Base-by-base conservation (phyloP, 2,329 filamentous ascomycete species). In the Bipolaris oryzae region DNA sequence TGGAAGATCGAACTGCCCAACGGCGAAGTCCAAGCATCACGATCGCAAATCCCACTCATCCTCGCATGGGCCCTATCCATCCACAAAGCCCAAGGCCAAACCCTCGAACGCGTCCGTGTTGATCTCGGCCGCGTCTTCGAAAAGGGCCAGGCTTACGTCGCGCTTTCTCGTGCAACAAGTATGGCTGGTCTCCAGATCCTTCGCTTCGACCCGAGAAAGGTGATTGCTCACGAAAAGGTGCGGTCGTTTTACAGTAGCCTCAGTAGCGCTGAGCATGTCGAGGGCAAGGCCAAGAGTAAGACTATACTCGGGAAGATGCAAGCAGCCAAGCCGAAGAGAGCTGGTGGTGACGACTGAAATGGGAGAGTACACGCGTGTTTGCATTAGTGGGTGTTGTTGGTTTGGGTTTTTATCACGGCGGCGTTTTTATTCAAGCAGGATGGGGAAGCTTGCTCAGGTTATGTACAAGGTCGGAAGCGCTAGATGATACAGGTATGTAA, bases 1-100 rank as follows among this genome's bases (percentile, higher is more conserved):
- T 99, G 95, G 95, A 99, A 97, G 76, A 90, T 96, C 23, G 96
- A 99, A 73, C 83, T 96, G n/a, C 95, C 95, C 1, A 96, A 90
- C 53, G 95, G 95, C 44, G 93, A 98, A 74, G 84, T 98, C 0
- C 92, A 96, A 75, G 95, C 95, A 1, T 91, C 91, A 58, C 89
- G 95, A 37, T 84, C 84, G 43, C 83, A 86, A 57, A 77, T 86
- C 5, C 95, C 95, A 0, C 82, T 99, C 48, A 98, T 99, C 61
- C 82, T 99, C 28, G 95, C 95, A 0, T 99, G 95, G 95, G 95
- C 95, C 1, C 79, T 99, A 18, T 96, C 92, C 1, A 99, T 99
- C 57, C 95, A 99, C 81, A 99, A 99, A 78, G 95, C 95, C 0
- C 94, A 98, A 74, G 94, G 94, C 1, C 94, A 98, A 75, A 98